Base-by-base conservation (phyloP, 2,329 filamentous ascomycete species). In the Pseudocercospora pini-densiflorae region DNA sequence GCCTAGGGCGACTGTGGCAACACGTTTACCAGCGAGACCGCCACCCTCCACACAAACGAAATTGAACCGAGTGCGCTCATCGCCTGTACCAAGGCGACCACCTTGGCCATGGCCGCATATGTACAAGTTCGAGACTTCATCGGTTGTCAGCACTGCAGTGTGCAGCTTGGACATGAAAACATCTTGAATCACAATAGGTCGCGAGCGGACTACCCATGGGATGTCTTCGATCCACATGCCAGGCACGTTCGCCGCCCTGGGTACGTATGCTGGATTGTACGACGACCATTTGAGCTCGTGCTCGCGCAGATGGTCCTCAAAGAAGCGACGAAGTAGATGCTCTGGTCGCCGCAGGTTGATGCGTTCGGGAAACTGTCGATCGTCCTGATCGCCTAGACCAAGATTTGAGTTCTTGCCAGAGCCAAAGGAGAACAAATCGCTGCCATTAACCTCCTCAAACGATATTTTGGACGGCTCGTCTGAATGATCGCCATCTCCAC, bases 391-490 rank as follows among this genome's bases (percentile, higher is more conserved):
- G n/a, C 94, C 94, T 67, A 98, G 90, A 1, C 95, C 95, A 23
- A 99, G 86, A 0, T 92, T 95, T 9, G 97, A 81, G 72, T 99
- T 99, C 76, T 95, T 96, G 80, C 97, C 99, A 79, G 94, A 98
- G 59, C 95, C 95, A 79, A 98, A 97, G 0, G 93, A 90, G 74
- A 93, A 98, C 0, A 97, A 82, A 76, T 99, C 95, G 74, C 97
- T 92, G 8, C 93, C 94, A 23, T 82, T 78, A 27, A 90, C 74
- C 61, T 80, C 70, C 51, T 73, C 49, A 40, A 66, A 71, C 0
- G 66, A 40, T n/a, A 76, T 74, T 23, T 66, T 65, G 2, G 58
- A 59, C 12, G 61, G 31, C 24, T 40, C 55, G 7, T 59, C 31
- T 12, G 29, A 27, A 19, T 24, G 10, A 16, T 63, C 55, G 12